Base-by-base conservation (phyloP, 352 stramenopile species). In the Phytophthora niederhauseri region DNA sequence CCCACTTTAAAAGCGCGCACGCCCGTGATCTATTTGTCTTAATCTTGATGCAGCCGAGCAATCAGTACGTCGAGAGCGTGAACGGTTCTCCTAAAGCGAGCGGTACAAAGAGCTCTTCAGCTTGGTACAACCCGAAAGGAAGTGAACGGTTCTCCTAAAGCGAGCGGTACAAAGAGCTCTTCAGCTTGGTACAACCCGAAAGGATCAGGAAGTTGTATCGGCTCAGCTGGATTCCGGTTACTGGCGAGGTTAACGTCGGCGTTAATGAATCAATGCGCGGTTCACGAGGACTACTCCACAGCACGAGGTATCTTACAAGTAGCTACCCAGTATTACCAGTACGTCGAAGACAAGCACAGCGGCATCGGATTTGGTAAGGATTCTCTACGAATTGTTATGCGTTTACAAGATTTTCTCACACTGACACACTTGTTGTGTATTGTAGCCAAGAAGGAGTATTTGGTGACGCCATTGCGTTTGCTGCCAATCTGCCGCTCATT, bases 41-140 rank as follows among this genome's bases (percentile, higher is more conserved):
- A 34, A 95, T 95, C 30, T 59, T 95, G n/a, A 94, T 94, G 87
- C 87, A 95, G 50, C 87, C 87, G 2, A 90, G 72, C 38, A 86
- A 94, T 31, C 84, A 92, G 54, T 92, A 92, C 51, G 81, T 85
- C 7, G 83, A 91, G 46, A 81, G 57, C 20, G 74, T 76, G 24
- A 78, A 57, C 30, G 57, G 76, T 26, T 75, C 64, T 41, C 41
- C 65, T 15, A 61, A 70, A 26, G 34, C 66, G 45, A 64, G 73
- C 17, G 78, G 74, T 8, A 43, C 60, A 5, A 77, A 56, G 22
- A 71, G 50, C 54, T 77, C 66, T 34, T 85, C 77, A 0, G 78
- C 80, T 8, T 92, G 81, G 84, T 95, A 93, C 56, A 93, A 91
- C 51, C 85, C 87, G 4, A 92, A 93, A 62, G 87, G 87, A 14